These are phyloP conservation scores for Solanum tarapatanum DNA, from an alignment of 257 asterid species.

Conservation along the genomic window DNA sequence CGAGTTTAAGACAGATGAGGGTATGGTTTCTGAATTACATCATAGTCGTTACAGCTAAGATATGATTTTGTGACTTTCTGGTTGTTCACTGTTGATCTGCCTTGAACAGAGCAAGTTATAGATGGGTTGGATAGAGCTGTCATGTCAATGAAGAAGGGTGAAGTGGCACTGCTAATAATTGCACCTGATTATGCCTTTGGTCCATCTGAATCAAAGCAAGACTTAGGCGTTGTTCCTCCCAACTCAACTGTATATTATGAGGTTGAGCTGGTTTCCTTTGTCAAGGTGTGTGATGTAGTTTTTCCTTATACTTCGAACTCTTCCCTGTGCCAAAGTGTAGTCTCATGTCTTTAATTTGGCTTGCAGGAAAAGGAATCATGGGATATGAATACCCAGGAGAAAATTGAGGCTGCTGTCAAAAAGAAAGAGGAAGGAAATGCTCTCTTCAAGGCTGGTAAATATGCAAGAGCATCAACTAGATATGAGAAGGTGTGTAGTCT, in stretches of 20 bases:
- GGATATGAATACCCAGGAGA: conserved; percentile 55
- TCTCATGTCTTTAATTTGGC: neutral
- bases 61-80: neutral
- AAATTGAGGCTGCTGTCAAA: conserved; percentile 63
- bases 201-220: conserved; percentile 36
- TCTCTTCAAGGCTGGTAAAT: conserved; percentile 52
- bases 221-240: conserved; percentile 47
- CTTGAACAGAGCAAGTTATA: conserved; percentile 45
- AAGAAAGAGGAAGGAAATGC: conserved; percentile 68
- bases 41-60: neutral
- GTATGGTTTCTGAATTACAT: conserved; percentile 8
- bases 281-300: conserved; percentile 27
- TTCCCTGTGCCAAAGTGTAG: neutral
- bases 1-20: conserved; percentile 61
- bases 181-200: conserved; percentile 68
- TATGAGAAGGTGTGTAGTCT: conserved; percentile 41
- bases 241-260: conserved; percentile 53
- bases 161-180: conserved; percentile 33
- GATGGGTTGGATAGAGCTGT: conserved; percentile 63
- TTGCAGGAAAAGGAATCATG: conserved; percentile 62
- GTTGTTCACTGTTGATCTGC: neutral
- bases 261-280: conserved; percentile 50
- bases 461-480: conserved; percentile 47
- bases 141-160: conserved; percentile 52
- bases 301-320: neutral